A percentile compares a stretch with the other conserved stretches of the same genome.
Conservation (phyloP, 768 basidiomycete species). For the Russula brevipes region DNA sequence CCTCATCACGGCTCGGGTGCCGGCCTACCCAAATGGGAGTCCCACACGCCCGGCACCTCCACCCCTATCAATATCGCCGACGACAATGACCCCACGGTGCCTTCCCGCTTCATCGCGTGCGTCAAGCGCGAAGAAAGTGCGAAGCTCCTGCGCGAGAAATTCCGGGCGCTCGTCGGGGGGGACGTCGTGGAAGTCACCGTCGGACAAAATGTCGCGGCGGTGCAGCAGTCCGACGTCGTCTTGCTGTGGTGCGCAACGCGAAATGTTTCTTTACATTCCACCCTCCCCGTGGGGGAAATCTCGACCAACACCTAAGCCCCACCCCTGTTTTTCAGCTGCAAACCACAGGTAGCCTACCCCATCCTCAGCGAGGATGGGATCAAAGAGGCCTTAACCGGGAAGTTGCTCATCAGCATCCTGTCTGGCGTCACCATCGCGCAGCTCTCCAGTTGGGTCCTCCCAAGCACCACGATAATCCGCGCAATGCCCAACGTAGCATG, state of each 20-base stretch:
- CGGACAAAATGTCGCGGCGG: slow-evolving; percentile 68
- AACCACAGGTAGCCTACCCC: slow-evolving; percentile 77
- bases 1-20: slow-evolving; percentile 23
- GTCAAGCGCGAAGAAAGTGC: slow-evolving; percentile 77
- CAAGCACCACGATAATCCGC: slow-evolving; percentile 80
- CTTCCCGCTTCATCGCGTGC: slow-evolving; percentile 78
- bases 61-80: slow-evolving; percentile 49
- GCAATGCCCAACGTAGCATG: slow-evolving; percentile 99
- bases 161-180: slow-evolving; percentile 56
- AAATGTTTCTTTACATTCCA: not conserved
- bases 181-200: slow-evolving; percentile 63
- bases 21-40: slow-evolving; percentile 52
- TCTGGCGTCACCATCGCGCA: slow-evolving; percentile 93
- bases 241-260: slow-evolving; percentile 67
- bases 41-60: slow-evolving; percentile 65
- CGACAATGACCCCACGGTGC: slow-evolving; percentile 59
- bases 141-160: slow-evolving; percentile 55
- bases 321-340: slow-evolving; percentile 56
- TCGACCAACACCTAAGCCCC: not conserved
- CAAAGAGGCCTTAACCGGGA: slow-evolving; percentile 76
- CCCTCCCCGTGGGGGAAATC: not conserved
- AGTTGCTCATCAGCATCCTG: slow-evolving; percentile 93
- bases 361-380: slow-evolving; percentile 76
- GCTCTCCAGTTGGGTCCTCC: slow-evolving; percentile 64
- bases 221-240: slow-evolving; percentile 72